These are phyloP conservation scores for Amphibolis antarctica DNA, from an alignment of 106 monocot genomes.

Conservation along the genomic window DNA sequence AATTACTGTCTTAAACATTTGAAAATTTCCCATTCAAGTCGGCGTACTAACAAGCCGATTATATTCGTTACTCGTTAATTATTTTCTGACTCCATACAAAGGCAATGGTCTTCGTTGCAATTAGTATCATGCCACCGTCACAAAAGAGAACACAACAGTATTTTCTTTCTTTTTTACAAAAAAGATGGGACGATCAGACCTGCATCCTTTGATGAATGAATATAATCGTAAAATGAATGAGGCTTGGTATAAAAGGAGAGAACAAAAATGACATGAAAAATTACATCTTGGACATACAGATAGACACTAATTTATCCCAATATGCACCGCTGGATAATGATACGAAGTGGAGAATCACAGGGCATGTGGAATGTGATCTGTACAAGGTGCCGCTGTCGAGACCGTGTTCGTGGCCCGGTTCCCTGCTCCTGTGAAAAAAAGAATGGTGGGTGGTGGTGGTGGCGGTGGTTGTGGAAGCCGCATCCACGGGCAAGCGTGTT, in stretches of 20 bases:
- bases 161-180: too few species aligned
- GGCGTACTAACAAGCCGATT: too few species aligned
- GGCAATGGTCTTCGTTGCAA: too few species aligned
- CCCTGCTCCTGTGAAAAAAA: neutral
- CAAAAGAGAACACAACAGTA: too few species aligned
- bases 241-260: neutral
- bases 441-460: neutral
- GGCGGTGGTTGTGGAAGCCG: neutral
- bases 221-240: slow-evolving; percentile 2
- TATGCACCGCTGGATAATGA: neutral
- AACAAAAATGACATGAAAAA: neutral
- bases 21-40: too few species aligned
- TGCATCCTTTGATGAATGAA: neutral
- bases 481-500: neutral
- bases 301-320: slow-evolving; percentile 3
- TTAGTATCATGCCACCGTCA: too few species aligned
- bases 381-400: neutral
- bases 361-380: slow-evolving; percentile 1
- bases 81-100: too few species aligned
- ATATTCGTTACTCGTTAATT: too few species aligned
- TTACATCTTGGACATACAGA: neutral
- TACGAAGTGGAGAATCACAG: slow-evolving; percentile 1
- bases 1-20: too few species aligned
- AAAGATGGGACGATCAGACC: too few species aligned
- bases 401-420: neutral